Evolutionary conservation across 768 basidiomycete genomes (phyloP).

Genomic region (Tulasnella sp.): DNA sequence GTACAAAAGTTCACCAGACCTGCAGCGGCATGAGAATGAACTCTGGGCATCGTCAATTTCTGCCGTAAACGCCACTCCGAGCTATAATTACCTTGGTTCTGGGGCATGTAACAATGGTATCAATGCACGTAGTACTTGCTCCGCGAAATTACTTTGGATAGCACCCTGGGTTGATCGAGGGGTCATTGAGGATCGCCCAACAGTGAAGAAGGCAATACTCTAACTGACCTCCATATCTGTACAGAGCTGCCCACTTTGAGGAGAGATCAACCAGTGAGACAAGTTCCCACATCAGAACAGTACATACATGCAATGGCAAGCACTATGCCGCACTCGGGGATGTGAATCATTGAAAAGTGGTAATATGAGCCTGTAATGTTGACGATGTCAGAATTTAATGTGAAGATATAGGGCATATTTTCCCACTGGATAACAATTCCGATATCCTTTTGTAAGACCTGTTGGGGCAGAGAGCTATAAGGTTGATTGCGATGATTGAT

Average conservation of each 20-base stretch:
- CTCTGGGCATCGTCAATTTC: slow-evolving; percentile 33
- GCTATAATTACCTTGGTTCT: slow-evolving; percentile 44
- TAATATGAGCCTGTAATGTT: slow-evolving; percentile 43
- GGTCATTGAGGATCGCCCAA: too few species aligned
- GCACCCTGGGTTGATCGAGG: slow-evolving; percentile 42
- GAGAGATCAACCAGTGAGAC: slow-evolving; percentile 16
- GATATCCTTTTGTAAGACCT: slow-evolving; percentile 72
- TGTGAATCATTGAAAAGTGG: slow-evolving; percentile 70
- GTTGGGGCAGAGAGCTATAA: neutral
- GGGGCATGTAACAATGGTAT: slow-evolving; percentile 64
- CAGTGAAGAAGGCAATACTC: too few species aligned
- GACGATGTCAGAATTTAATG: slow-evolving; percentile 13
- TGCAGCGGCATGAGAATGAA: slow-evolving; percentile 76
- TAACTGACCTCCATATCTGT: slow-evolving; percentile 68
- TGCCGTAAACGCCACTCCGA: neutral
- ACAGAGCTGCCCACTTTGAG: slow-evolving; percentile 65
- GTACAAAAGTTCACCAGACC: slow-evolving; percentile 88
- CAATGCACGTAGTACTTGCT: slow-evolving; percentile 53
- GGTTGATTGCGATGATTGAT: neutral
- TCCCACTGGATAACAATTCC: slow-evolving; percentile 69
- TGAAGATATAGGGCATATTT: neutral
- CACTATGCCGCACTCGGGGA: slow-evolving; percentile 59
- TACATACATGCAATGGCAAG: slow-evolving; percentile 72
- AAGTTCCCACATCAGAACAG: neutral
- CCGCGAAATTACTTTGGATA: slow-evolving; percentile 59